These are phyloP conservation scores for Phellopilus nigrolimitatus DNA, from an alignment of 1,284 basidiomycete genomes.

Conservation along the genomic window DNA sequence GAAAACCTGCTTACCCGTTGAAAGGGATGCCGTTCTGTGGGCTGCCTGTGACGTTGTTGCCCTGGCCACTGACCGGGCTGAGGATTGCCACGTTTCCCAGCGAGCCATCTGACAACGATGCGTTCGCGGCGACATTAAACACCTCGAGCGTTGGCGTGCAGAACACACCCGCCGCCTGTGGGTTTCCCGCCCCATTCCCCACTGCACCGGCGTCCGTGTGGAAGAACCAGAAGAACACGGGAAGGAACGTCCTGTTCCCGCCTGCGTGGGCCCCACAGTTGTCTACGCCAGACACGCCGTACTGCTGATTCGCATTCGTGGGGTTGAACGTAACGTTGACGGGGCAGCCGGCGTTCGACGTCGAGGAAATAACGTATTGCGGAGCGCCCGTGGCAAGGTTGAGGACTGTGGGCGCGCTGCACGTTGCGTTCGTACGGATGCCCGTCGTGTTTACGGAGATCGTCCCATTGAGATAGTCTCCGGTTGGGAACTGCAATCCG, in stretches of 20 bases:
- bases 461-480: slow-evolving; percentile 43
- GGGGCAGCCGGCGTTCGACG: slow-evolving; percentile 40
- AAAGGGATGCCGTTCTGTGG: slow-evolving; percentile 41
- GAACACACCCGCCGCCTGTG: slow-evolving; percentile 47
- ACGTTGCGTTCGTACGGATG: slow-evolving; percentile 44
- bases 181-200: slow-evolving; percentile 25
- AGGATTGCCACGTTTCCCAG: slow-evolving; percentile 35
- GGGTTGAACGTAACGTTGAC: slow-evolving; percentile 36
- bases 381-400: slow-evolving; percentile 21
- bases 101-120: slow-evolving; percentile 39
- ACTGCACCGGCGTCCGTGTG: slow-evolving; percentile 30
- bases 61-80: slow-evolving; percentile 24
- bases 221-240: slow-evolving; percentile 63
- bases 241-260: slow-evolving; percentile 38
- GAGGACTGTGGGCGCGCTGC: slow-evolving; percentile 36
- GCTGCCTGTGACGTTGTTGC: slow-evolving; percentile 48
- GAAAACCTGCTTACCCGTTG: slow-evolving; percentile 44
- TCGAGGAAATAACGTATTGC: slow-evolving; percentile 36
- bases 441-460: slow-evolving; percentile 50
- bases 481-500: slow-evolving; percentile 33
- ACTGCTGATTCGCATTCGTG: slow-evolving; percentile 38
- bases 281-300: slow-evolving; percentile 38
- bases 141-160: slow-evolving; percentile 47
- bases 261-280: slow-evolving; percentile 32
- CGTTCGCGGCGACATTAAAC: slow-evolving; percentile 39